phyloP scores from a whole-genome alignment of 345 rosid species.

The Eucalyptus cloeziana region DNA sequence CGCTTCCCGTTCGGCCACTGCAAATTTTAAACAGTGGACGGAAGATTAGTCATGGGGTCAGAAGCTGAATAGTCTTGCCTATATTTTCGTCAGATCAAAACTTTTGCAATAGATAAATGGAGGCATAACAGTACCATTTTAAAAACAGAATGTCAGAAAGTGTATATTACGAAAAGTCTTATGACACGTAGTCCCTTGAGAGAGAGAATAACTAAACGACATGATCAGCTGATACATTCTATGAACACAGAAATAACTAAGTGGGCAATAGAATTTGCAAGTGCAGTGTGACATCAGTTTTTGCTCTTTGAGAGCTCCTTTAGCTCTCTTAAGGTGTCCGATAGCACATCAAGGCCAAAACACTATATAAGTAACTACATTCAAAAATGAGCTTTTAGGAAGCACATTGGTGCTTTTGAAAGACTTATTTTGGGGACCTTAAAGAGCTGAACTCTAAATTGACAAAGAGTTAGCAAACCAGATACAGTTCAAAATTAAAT shows the following conservation, averaged over 20 bases:
- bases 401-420: neutral
- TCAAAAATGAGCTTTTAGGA: neutral
- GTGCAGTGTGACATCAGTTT: neutral
- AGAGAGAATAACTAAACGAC: neutral
- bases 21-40: neutral
- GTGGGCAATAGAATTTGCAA: neutral
- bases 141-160: neutral
- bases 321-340: neutral
- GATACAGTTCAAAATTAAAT: neutral
- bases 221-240: neutral
- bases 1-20: constrained; percentile 36
- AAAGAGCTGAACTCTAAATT: neutral
- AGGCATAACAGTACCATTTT: neutral
- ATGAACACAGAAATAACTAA: neutral
- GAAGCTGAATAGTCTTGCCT: neutral
- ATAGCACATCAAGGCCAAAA: neutral
- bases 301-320: neutral
- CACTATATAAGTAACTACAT: neutral
- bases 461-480: neutral
- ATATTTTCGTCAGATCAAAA: neutral
- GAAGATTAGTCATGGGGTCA: neutral
- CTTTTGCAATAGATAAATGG: neutral
- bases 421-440: neutral
- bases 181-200: neutral
- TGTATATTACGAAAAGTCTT: neutral